phyloP scores from a whole-genome alignment of 2,329 filamentous ascomycete species.

The Epichloe brachyelytri region DNA sequence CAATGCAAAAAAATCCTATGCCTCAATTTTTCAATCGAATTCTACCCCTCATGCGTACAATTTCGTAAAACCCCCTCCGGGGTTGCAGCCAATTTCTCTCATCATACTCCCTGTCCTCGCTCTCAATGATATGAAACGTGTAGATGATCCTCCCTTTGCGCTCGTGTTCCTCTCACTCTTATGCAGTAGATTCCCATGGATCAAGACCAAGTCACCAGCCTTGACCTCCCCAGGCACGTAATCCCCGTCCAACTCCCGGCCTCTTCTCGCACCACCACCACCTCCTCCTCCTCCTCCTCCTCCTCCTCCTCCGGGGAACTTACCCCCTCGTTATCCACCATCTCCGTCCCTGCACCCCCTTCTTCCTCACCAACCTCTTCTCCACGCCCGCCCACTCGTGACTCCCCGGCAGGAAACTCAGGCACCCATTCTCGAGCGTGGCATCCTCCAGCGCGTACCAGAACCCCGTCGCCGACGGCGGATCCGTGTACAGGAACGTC shows the following conservation, averaged over 20 bases:
- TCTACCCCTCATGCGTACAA: conserved; percentile 29
- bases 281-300: conserved; percentile 16
- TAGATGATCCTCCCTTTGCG: conserved; percentile 80
- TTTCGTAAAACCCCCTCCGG: conserved; percentile 65
- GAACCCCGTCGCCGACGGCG: conserved; percentile 82
- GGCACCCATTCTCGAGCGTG: conserved; percentile 71
- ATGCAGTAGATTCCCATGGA: conserved; percentile 90
- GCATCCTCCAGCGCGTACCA: conserved; percentile 97
- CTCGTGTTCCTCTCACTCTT: conserved; percentile 92
- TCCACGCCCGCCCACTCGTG: conserved; percentile 61
- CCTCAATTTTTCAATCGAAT: background rate
- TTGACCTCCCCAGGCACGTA: conserved; percentile 81
- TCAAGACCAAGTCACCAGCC: conserved; percentile 79
- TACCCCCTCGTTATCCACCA: conserved; percentile 57
- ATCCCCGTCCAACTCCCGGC: conserved; percentile 27
- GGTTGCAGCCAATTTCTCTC: conserved; percentile 88
- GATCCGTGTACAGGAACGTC: conserved; percentile 82
- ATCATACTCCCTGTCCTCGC: conserved; percentile 61
- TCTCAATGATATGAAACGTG: conserved; percentile 94
- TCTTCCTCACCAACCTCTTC: conserved; percentile 61
- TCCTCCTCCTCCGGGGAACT: conserved; percentile 42
- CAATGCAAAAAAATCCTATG: background rate
- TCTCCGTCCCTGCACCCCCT: conserved; percentile 47
- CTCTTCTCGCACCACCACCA: conserved; percentile 25
- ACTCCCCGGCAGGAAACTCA: conserved; percentile 75